These are phyloP conservation scores for Colletotrichum navitas DNA, from an alignment of 2,329 filamentous ascomycete species.

Conservation along the genomic window DNA sequence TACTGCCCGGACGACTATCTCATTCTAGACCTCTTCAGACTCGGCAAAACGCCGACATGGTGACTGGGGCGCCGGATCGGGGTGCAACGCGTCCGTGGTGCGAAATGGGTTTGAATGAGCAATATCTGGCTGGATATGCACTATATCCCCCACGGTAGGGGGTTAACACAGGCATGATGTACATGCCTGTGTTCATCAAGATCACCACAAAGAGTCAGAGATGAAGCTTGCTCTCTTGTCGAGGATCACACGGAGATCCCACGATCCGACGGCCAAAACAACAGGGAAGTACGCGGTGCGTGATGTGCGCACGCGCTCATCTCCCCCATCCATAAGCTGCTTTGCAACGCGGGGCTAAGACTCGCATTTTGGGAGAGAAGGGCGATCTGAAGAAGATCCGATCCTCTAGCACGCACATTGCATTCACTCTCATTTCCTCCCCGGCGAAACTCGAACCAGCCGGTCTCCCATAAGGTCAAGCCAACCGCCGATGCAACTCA, in stretches of 20 bases:
- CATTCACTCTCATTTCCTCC: not conserved
- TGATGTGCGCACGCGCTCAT: not conserved
- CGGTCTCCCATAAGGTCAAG: conserved; percentile 11
- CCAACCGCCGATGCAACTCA: conserved; percentile 14
- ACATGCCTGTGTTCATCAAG: not conserved
- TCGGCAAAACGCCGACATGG: not conserved
- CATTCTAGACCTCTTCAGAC: not conserved
- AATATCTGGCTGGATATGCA: not conserved
- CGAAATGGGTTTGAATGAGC: not conserved
- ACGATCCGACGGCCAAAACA: not conserved
- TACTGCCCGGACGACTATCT: not conserved
- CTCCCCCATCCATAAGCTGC: too few species aligned
- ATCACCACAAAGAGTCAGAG: not conserved
- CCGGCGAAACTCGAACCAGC: conserved; percentile 2
- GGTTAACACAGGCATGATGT: not conserved
- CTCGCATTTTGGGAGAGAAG: not conserved
- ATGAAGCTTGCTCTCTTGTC: not conserved
- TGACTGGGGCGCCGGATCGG: not conserved
- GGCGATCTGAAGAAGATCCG: not conserved
- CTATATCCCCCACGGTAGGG: not conserved
- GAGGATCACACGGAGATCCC: not conserved
- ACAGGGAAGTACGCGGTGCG: not conserved
- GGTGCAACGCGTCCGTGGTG: conserved; percentile 2
- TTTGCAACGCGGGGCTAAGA: not conserved
- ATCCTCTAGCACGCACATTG: not conserved